phyloP scores from a whole-genome alignment of 371 early-diverging fungal genomes.

The Mucor plumbeus region DNA sequence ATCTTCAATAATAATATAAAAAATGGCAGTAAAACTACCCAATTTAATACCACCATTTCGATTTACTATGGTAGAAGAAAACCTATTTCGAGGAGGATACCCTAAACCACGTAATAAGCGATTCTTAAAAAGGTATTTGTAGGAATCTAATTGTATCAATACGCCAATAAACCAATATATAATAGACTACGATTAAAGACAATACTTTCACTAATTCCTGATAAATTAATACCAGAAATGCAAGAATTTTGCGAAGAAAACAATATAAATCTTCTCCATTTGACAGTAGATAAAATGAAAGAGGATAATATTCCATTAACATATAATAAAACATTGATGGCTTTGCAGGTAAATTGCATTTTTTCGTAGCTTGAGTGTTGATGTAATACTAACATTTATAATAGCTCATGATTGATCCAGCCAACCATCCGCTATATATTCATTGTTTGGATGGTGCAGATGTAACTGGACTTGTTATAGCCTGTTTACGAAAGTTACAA shows the following conservation, averaged over 20 bases:
- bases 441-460: constrained; percentile 93
- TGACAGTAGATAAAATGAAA: constrained; percentile 85
- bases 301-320: constrained; percentile 86
- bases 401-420: constrained; percentile 78
- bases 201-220: constrained; percentile 87
- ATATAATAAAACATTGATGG: constrained; percentile 75
- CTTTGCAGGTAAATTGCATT: constrained; percentile 62
- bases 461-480: constrained; percentile 85
- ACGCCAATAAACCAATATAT: too few relatives aligned
- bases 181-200: constrained; percentile 75
- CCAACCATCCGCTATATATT: constrained; percentile 80
- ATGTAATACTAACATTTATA: neutral
- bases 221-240: constrained; percentile 66
- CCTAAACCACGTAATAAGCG: constrained; percentile 84
- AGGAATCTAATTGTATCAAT: too few relatives aligned
- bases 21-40: constrained; percentile 38
- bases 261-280: constrained; percentile 70
- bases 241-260: constrained; percentile 69
- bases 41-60: constrained; percentile 86
- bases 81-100: constrained; percentile 86
- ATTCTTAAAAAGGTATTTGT: constrained; percentile 73
- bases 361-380: neutral
- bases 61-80: constrained; percentile 81
- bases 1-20: too few relatives aligned
- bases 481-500: constrained; percentile 89